Base-by-base conservation (phyloP, 352 stramenopile species). In the Ophiocytium majus region DNA sequence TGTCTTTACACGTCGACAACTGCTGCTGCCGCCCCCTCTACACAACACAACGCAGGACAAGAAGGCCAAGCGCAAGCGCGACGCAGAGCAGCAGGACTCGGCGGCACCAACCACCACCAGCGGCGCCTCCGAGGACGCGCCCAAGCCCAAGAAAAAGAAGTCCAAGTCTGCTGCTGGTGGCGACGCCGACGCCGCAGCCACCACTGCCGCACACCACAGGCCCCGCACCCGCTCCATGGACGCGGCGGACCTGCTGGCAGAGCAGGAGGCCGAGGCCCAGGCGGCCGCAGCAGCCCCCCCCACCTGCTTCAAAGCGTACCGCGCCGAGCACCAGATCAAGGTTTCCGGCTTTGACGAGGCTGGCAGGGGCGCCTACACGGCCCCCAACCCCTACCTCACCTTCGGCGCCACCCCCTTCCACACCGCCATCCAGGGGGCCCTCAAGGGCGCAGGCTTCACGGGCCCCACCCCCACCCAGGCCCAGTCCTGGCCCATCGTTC, bases 401-500 rank as follows among this genome's bases (percentile, higher is more conserved):
- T 87, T 87, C 83, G 83, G 83, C 5, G 71, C 57, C 19, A 82
- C 83, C 23, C 83, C 83, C 10, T 87, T 82, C 79, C 64, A 76
- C 5, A 35, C 57, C 0, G 36, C 63, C 17, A 84, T 87, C 14
- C 63, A 82, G 28, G 17, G 23, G 14, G 80, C 83, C n/a, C 83
- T 87, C 37, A 63, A 80, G 17, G 64, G 50, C n/a, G 83, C 83
- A 9, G 83, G 83, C 23, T 87, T 81, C 76, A 32, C 79, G 1
- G 75, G 49, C 23, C 83, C 83, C 10, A 87, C 83, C 10, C 83
- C 83, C 23, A 87, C 83, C 0, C 83, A 87, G 83, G 83, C 83
- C 9, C 83, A 87, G 63, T 87, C 83, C n/a, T 87, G 83, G 83
- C 96, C 97, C 43, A 98, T 99, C 88, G 93, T 91, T 33, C 90